Base-by-base conservation (phyloP, 768 basidiomycete species). In the Lentinus tigrinus region DNA sequence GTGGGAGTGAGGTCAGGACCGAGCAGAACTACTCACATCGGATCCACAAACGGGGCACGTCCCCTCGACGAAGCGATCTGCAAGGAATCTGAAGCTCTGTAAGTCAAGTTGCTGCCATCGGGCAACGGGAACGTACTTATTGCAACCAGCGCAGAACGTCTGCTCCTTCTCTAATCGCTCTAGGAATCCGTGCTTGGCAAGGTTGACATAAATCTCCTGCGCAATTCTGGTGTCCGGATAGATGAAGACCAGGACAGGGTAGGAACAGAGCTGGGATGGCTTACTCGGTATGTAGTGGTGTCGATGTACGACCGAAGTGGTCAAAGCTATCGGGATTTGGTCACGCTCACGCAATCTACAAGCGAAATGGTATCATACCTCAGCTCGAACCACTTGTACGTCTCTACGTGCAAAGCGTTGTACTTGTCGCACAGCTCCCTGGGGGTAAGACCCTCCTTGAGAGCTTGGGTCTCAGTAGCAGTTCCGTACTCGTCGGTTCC, bases 401-500 rank as follows among this genome's bases (percentile, higher is more conserved):
- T 93, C 63, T 93, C 92, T 62, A 85, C 87, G 63, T 98, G 97
- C 16, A 98, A 77, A 17, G 80, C 78, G 67, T 95, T 76, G 71
- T 98, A 98, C 74, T 95, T 95, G 73, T 95, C 91, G 71, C 94
- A 97, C 2, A 98, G 78, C 64, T 87, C 83, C 60, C 77, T 78
- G 0, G 94, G 90, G 11, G 90, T 85, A 38, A 95, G 72, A 0
- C 87, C 85, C 70, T 96, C 93, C 69, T 94, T 93, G 58, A 93
- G 72, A 3, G 97, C 96, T 72, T 97, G 95, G 2, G 95, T 98
- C 78, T 99, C 97, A 0, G 97, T 97, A 0, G 97, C 96, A 7
- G 97, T 99, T n/a, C 97, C 97, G 67, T 99, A 99, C 74, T 99
- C 97, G 69, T 99, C 97, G 4, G 97, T 98, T 26, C 97, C 97